These are phyloP conservation scores for Spinellus fusiger DNA, from an alignment of 192 early-diverging fungal genomes.

Conservation along the genomic window DNA sequence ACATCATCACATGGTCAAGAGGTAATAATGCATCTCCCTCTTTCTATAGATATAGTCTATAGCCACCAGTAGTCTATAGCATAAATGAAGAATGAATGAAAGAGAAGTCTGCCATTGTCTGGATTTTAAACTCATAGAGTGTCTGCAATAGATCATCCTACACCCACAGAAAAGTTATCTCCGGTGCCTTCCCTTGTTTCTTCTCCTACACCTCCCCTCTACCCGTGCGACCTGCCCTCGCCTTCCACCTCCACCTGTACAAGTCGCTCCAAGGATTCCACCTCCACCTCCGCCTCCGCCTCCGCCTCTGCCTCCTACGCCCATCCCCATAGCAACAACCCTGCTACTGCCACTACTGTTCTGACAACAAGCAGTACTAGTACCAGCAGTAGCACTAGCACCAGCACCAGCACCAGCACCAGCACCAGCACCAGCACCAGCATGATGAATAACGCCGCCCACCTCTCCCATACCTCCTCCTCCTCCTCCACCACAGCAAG, in stretches of 20 bases:
- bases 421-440: too few species aligned
- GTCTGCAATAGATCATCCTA: conserved; percentile 1
- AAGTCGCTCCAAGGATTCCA: too few species aligned
- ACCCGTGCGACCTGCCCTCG: neutral
- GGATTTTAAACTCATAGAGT: neutral
- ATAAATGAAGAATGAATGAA: neutral
- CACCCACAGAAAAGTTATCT: conserved; percentile 2
- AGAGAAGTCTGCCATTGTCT: neutral
- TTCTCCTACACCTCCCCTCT: conserved; percentile 11
- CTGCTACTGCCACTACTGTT: too few species aligned
- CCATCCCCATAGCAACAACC: too few species aligned
- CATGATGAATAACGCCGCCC: too few species aligned
- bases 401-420: too few species aligned
- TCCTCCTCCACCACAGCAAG: conserved; percentile 1
- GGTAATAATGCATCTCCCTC: neutral
- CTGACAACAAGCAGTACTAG: too few species aligned
- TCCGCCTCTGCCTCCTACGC: too few species aligned
- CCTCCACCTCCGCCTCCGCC: too few species aligned
- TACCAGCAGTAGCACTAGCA: too few species aligned
- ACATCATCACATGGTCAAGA: conserved; percentile 15
- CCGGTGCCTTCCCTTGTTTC: conserved; percentile 15
- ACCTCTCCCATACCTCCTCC: too few species aligned
- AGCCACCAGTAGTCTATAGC: neutral
- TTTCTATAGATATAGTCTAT: neutral
- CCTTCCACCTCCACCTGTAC: neutral